Evolutionary conservation across 2,329 filamentous ascomycete genomes (phyloP), one percentile per base, ranked within the genome.

Genomic region (Trichophyton schoenleinii): DNA sequence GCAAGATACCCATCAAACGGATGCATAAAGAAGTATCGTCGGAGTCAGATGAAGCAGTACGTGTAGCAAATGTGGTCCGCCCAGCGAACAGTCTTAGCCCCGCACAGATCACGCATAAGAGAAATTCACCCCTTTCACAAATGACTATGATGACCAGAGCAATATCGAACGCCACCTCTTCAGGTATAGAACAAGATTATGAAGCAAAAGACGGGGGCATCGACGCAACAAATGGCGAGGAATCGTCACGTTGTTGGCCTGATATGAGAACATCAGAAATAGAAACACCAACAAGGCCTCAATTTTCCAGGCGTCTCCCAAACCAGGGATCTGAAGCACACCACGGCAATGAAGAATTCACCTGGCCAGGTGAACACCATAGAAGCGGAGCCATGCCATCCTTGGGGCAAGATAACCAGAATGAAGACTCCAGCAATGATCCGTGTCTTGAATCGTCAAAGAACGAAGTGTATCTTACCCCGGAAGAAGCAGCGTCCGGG

Each of bases 1-100:
- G 57, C 25, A 28, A 38, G 13, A 58, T 58, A 22, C 57, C 57
- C 18, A 31, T 58, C 57, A 58, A 58, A 58, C 41, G 13, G 36
- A 13, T 46, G n/a, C 3, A 44, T 20, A 55, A 55, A 36, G 52
- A 18, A 36, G 52, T 9, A 55, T 55, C 52, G 20, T 36, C 25
- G 11, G 52, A n/a, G 52, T 55, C 52, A 28, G 52, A 55, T 38
- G 13, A 15, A 3, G 5, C 5, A 31, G 5, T 31, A 31, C 28
- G 3, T 2, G 25, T 28, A 9, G 13, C 38, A 11, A 38, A n/a
- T 13, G n/a, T 55, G 9, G 28, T 55, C 6, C 5, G 25, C 1
- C 52, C 52, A 18, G 25, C 36, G 28, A 18, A 55, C 11, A 18
- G 11, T 55, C 7, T n/a, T 25, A 5, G 6, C 18, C 34, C 31